Evolutionary conservation across 176 grass and related monocot species (phyloP), one percentile per base, ranked within the genome.

Genomic region (Cenchrus purpureus): DNA sequence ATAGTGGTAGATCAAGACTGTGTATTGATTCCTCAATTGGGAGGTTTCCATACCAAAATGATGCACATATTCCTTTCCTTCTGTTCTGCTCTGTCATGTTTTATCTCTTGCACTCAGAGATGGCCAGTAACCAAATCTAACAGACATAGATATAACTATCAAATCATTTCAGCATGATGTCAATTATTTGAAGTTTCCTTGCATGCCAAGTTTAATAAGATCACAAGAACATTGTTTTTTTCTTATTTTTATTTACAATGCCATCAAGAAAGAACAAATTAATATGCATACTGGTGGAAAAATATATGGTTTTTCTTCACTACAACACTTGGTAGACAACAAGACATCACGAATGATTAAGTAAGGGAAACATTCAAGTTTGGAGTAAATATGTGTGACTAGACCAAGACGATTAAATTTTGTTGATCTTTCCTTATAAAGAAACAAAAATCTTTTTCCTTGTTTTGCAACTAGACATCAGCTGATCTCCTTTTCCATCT

Each of bases 1-100:
- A 83, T 86, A 40, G 10, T 42, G 40, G 14, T 14, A 43, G 42
- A 48, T 86, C 31, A 76, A 85, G 3, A 81, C 7, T 32, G 56
- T n/a, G 13, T 71, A 58, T 13, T 12, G 15, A 32, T 54, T 80
- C 56, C 20, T 73, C 22, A 52, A 55, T 80, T 77, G 37, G 63
- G 71, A 85, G 31, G 56, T 69, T 80, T 68, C 9, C 44, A 15
- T 75, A 40, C 14, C 29, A 42, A 82, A 42, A 82, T 9, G 28
- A 12, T 10, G 2, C 71, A 20, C 12, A 6, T 79, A 44, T 3
- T 34, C 15, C 50, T 68, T 80, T 68, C n/a, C 2, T 16, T 34
- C 17, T 54, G 11, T 1, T 81, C 31, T 15, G 1, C 53, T 68
- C 0, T 79, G 13, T 20, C 1, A 15, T 7, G 2, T 42, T 42